Base-by-base conservation (phyloP, 139 green algal genomes). In the Medakamo hakoo region DNA sequence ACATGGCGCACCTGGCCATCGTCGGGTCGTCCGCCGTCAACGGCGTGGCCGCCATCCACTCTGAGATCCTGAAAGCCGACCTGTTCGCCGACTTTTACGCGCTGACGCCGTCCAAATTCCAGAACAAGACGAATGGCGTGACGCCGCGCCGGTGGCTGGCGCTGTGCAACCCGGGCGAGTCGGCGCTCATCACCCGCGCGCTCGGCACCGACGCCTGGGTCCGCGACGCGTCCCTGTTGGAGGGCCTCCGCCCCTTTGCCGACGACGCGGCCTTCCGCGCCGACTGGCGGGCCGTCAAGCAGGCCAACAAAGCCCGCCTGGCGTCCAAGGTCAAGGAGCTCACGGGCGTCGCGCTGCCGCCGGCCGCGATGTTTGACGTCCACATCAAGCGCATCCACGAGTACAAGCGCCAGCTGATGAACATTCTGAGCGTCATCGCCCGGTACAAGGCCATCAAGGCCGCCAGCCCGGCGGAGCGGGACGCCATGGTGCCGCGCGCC, bases 111-210 rank as follows among this genome's bases (percentile, higher is more conserved):
- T 49, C 81, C 49, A 95, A 95, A 81, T 98, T 98, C 83, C 91
- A 97, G 77, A 99, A 98, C 88, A 97, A 98, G 82, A 99, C 93
- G 71, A 99, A 99, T 74, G 93, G 92, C 71, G 93, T 99, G 55
- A 99, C 93, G 2, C 87, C 82, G 29, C 82, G 93, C 67, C 84
- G 93, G 62, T 99, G 93, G 86, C 74, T 92, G 62, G 84, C 86
- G 1, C 89, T 82, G 69, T 92, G 86, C 79, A 93, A 93, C 81
- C 85, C 86, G 18, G 65, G 69, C 57, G 73, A 92, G 59, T 57
- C 56, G 0, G 70, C 69, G 3, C 63, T 90, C 40, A 85, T 84
- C 75, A 90, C 80, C 25, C 60, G 87, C 62, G 64, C 74, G 26
- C 69, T 93, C 63, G 84, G 84, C 68, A 82, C 72, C 2, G 78